phyloP scores from a whole-genome alignment of 106 monocot species.

The Dendrobium catenatum region DNA sequence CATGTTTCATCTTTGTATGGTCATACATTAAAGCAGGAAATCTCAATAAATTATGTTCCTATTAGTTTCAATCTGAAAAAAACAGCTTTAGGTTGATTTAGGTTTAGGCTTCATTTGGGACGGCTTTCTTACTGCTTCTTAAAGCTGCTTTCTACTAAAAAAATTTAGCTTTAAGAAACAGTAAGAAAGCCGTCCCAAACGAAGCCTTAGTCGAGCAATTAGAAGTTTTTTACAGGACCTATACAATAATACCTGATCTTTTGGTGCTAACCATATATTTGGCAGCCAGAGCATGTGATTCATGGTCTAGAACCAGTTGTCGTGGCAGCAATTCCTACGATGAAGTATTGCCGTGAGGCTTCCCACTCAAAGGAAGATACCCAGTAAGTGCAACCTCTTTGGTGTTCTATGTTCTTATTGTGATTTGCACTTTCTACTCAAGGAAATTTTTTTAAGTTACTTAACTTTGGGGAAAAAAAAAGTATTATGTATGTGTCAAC shows the following conservation, averaged over 20 bases:
- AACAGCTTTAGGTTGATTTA: not conserved
- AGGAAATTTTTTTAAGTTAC: too few species aligned
- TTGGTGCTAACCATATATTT: not conserved
- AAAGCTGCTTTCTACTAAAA: too few species aligned
- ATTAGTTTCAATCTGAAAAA: not conserved
- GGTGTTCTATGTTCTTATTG: not conserved
- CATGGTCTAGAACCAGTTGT: constrained; percentile 46
- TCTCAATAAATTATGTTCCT: not conserved
- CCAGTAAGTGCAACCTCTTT: constrained; percentile 38
- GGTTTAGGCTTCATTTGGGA: not conserved
- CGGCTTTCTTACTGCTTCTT: too few species aligned
- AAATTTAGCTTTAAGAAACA: too few species aligned
- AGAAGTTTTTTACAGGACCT: not conserved
- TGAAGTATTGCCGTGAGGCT: constrained; percentile 37
- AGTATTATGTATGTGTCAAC: too few species aligned
- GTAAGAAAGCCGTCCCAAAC: too few species aligned
- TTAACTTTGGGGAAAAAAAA: too few species aligned
- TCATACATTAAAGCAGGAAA: not conserved
- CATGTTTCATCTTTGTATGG: not conserved
- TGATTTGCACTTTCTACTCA: too few species aligned
- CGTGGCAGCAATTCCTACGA: constrained; percentile 47
- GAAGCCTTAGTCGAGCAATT: not conserved
- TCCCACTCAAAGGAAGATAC: constrained; percentile 43
- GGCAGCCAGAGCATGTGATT: constrained; percentile 33
- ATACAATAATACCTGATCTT: not conserved